Percentiles rank a stretch among this genome's conserved stretches.
These are phyloP conservation scores for Phytopythium mirpurense DNA, from an alignment of 352 stramenopile species.

Conservation along the genomic window DNA sequence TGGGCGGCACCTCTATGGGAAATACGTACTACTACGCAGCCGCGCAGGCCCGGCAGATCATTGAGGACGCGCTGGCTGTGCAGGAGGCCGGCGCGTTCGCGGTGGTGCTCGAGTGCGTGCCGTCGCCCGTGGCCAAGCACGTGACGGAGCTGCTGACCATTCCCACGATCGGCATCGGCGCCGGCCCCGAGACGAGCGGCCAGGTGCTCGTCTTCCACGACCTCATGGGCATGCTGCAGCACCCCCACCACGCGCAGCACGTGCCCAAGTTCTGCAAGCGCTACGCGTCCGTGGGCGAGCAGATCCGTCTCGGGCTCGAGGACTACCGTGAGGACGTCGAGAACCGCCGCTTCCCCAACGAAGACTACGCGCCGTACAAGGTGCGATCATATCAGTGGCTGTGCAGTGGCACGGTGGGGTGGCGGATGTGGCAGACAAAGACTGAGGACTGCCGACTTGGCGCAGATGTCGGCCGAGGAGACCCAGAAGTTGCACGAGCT, in stretches of 20 bases:
- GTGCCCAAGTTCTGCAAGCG: slow-evolving; percentile 99
- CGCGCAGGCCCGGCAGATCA: slow-evolving; percentile 83
- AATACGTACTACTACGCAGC: too few species aligned
- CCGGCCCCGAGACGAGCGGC: slow-evolving; percentile 90
- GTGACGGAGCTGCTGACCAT: slow-evolving; percentile 96
- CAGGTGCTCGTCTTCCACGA: slow-evolving; percentile 99
- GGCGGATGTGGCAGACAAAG: too few species aligned
- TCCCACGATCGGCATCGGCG: slow-evolving; percentile 98
- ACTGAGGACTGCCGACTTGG: background rate
- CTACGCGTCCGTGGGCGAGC: slow-evolving; percentile 94
- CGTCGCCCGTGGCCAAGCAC: slow-evolving; percentile 86
- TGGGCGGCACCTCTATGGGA: too few species aligned
- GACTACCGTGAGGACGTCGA: slow-evolving; percentile 97
- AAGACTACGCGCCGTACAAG: slow-evolving; percentile 95
- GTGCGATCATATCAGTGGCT: too few species aligned
- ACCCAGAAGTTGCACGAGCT: slow-evolving; percentile 63
- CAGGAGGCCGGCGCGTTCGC: slow-evolving; percentile 95
- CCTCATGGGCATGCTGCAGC: slow-evolving; percentile 96
- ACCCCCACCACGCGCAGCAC: slow-evolving; percentile 95
- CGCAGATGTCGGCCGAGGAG: slow-evolving; percentile 77
- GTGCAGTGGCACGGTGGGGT: too few species aligned
- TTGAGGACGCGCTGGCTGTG: slow-evolving; percentile 96
- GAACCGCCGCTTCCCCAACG: slow-evolving; percentile 89
- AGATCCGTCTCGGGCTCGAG: slow-evolving; percentile 91
- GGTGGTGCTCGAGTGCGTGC: slow-evolving; percentile 85